Percentiles rank a stretch among this genome's conserved stretches.
Evolutionary conservation across 2,329 filamentous ascomycete genomes (phyloP).

Genomic region (Thermothelomyces thermophilus): DNA sequence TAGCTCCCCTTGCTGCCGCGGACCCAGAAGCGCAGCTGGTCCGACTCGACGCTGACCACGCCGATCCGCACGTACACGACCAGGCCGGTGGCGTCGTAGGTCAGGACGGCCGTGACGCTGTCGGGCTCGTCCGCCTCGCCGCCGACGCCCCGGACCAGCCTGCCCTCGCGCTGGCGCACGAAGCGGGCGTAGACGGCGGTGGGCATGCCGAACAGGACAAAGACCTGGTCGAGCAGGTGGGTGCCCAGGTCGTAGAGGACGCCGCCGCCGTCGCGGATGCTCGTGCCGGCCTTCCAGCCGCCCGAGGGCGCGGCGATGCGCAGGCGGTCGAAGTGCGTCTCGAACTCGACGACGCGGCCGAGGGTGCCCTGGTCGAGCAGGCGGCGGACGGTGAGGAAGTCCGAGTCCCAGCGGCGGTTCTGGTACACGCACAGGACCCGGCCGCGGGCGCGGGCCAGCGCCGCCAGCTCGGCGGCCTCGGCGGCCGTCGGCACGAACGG

Average conservation of each 20-base stretch:
- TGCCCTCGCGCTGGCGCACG: constrained; percentile 54
- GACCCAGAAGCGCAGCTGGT: constrained; percentile 71
- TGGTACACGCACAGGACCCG: constrained; percentile 63
- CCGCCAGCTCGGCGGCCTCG: constrained; percentile 59
- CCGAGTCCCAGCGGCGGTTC: constrained; percentile 71
- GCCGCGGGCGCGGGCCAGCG: constrained; percentile 44
- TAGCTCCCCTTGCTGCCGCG: constrained; percentile 68
- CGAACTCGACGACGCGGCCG: constrained; percentile 69
- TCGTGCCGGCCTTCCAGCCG: constrained; percentile 60
- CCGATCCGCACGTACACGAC: constrained; percentile 64
- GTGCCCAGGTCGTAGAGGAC: constrained; percentile 69
- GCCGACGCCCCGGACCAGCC: constrained; percentile 25
- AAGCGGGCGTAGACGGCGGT: constrained; percentile 60
- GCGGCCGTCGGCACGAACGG: constrained; percentile 68
- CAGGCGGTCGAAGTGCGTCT: constrained; percentile 75
- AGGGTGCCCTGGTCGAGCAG: constrained; percentile 54
- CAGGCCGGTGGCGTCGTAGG: constrained; percentile 54
- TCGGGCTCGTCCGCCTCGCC: constrained; percentile 47
- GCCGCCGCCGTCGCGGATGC: constrained; percentile 56
- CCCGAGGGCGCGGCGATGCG: constrained; percentile 48
- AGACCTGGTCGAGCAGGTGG: constrained; percentile 70
- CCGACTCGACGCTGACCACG: constrained; percentile 59
- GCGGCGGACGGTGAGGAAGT: constrained; percentile 64
- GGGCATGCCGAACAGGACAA: constrained; percentile 63
- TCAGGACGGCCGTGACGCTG: constrained; percentile 56